phyloP scores from a whole-genome alignment of 106 monocot species.

The Dendrobium chrysotoxum region DNA sequence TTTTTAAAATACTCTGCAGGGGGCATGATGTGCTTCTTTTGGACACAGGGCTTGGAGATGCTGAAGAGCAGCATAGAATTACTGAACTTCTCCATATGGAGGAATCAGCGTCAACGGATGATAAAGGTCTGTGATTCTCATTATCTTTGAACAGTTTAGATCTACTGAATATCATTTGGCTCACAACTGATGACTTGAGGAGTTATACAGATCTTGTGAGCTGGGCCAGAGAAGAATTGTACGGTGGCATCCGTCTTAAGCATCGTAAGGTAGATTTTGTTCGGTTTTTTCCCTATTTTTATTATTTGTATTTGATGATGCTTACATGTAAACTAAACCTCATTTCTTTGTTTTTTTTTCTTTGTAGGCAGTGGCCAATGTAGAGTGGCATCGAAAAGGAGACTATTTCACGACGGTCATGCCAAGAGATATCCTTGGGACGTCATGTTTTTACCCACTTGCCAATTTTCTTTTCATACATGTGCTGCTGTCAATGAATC shows the following conservation, averaged over 20 bases:
- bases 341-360: slow-evolving; percentile 5
- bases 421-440: slow-evolving; percentile 91
- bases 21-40: slow-evolving; percentile 86
- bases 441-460: background rate
- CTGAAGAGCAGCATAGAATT: slow-evolving; percentile 46
- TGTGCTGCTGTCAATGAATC: background rate
- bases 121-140: slow-evolving; percentile 28
- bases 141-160: slow-evolving; percentile 7
- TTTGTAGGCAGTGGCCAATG: slow-evolving; percentile 58
- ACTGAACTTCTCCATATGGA: slow-evolving; percentile 54
- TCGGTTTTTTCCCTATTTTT: background rate
- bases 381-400: slow-evolving; percentile 97
- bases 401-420: slow-evolving; percentile 91
- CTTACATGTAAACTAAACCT: background rate
- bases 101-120: slow-evolving; percentile 24
- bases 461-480: background rate
- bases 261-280: slow-evolving; percentile 65
- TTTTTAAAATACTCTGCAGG: slow-evolving; percentile 25
- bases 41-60: slow-evolving; percentile 76
- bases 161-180: background rate
- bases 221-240: slow-evolving; percentile 64
- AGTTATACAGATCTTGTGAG: slow-evolving; percentile 40
- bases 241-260: slow-evolving; percentile 63
- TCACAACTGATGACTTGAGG: background rate
- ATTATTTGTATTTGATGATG: background rate